phyloP scores from a whole-genome alignment of 441 rosid genomes.

The Syzygium malaccense region DNA sequence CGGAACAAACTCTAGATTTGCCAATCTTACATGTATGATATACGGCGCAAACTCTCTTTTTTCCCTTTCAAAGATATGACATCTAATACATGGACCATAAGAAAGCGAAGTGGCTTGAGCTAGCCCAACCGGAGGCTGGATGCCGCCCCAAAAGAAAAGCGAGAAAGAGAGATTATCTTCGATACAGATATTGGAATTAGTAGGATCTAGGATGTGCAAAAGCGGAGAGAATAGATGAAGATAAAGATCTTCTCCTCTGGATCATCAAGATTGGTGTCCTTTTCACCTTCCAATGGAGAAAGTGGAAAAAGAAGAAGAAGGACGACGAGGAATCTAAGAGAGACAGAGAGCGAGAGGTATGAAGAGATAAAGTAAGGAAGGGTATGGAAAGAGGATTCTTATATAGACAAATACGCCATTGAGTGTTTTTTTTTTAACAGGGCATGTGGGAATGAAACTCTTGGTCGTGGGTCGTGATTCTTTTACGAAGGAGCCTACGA shows the following conservation, averaged over 20 bases:
- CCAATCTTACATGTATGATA: background rate
- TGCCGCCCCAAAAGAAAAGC: background rate
- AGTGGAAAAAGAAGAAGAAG: background rate
- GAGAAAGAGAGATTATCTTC: background rate
- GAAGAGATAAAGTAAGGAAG: background rate
- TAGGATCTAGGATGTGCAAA: background rate
- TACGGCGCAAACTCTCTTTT: background rate
- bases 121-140: background rate
- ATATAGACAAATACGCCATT: background rate
- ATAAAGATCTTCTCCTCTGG: background rate
- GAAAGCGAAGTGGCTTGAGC: background rate
- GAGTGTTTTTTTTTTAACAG: background rate
- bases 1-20: background rate
- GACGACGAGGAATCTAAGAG: background rate
- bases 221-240: background rate
- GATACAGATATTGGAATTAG: background rate
- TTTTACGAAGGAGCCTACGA: background rate
- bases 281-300: background rate
- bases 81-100: background rate
- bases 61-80: background rate
- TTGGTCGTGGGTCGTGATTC: background rate
- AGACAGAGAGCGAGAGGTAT: background rate
- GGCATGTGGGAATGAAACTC: background rate
- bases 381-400: background rate
- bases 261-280: background rate